Base-by-base conservation (phyloP, 2,329 filamentous ascomycete species). In the Phoma herbarum region DNA sequence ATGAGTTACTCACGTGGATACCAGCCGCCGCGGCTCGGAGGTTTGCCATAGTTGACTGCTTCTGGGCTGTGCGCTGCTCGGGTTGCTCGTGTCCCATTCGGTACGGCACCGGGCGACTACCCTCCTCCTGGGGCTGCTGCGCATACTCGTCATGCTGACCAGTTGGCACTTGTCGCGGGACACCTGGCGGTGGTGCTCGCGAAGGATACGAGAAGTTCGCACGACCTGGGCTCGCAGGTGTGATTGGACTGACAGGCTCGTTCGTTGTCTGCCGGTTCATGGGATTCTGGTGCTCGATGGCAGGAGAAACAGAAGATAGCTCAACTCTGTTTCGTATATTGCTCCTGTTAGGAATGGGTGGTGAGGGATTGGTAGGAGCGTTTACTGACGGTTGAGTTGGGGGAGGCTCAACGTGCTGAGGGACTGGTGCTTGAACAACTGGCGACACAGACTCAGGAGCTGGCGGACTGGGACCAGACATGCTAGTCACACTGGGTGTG, bases 191-290 rank as follows among this genome's bases (percentile, higher is more conserved):
- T 6, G 72, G 73, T 46, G 68, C 62, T 56, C 74, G 59, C 11
- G 70, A 67, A 20, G 74, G 74, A 43, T 77, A 77, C 0, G 74
- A 77, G 56, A 77, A 77, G 55, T 77, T 75, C 7, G 69, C 69
- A 20, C 68, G 63, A 2, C 62, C 62, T 10, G 74, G 71, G 52
- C 71, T 74, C 10, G 62, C 57, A 7, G 73, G 72, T 14, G 62
- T 71, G 2, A 73, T 58, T 3, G 68, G 69, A 14, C 68, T 69
- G 23, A 66, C 64, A 7, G 64, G 54, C 12, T 67, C 61, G 6
- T 66, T 66, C 60, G 45, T 66, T 35, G 64, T 54, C 12, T 63
- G 52, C 9, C 62, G 53, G n/a, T 67, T 67, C 66, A 74, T 67
- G 3, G 73, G 74, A 26, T 77, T 74, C 9, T 71, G 69, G n/a